Evolutionary conservation across 2,329 filamentous ascomycete genomes (phyloP), one percentile per base, ranked within the genome.

Genomic region (Catunica adiposa): DNA sequence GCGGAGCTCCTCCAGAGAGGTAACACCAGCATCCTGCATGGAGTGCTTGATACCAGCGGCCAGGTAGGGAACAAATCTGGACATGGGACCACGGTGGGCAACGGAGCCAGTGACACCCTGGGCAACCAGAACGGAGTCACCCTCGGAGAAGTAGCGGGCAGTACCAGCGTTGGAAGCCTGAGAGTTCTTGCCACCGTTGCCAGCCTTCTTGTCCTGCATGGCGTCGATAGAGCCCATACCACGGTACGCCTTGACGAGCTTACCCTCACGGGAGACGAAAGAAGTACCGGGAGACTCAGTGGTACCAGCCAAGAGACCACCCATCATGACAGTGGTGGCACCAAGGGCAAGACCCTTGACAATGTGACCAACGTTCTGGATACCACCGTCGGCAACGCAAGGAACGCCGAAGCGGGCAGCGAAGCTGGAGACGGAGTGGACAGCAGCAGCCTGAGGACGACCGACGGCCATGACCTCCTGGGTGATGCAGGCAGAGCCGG

Each of bases 391-490:
- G 59, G 92, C 92, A 66, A 98, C 97, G 72, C 90, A 97, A 57
- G 92, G 92, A 62, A 98, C 89, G 60, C 94, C 92, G 65, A 98
- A 98, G 62, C 82, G 83, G 57, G 85, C 85, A 54, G 92, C 90
- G 65, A 98, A 98, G 55, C 80, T 75, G 65, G 86, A 83, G 64
- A 98, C 92, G 63, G 83, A 86, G 75, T 86, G 89, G 59, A 98
- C 90, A 46, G 92, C 83, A 26, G 89, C 87, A 44, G 94, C 92
- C 73, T 98, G 92, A 57, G 92, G 92, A 64, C 92, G 85, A 59
- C 94, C 92, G 52, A 98, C 90, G 63, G 92, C 92, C 92, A 98
- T 98, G 67, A 98, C 94, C 73, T 98, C 92, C 72, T 98, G 92
- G 56, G 92, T 98, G 64, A 98, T 98, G 72, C 92, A 98, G 66